phyloP scores from a whole-genome alignment of 2,329 filamentous ascomycete species.

The Furcasterigmium furcatum region DNA sequence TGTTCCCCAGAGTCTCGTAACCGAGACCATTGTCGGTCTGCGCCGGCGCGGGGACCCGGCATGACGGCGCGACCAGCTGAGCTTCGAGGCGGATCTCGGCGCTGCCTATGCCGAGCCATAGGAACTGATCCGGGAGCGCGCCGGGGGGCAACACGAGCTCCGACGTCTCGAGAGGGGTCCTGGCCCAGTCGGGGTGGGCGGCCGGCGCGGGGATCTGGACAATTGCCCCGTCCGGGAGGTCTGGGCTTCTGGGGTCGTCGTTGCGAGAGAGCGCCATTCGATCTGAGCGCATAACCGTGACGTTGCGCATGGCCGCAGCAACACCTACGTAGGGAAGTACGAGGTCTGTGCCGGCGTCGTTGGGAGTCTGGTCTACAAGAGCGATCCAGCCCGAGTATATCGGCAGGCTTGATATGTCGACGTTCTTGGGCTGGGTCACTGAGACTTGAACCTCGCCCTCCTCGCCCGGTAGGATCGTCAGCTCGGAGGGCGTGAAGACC shows the following conservation, averaged over 20 bases:
- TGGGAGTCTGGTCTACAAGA: conserved; percentile 31
- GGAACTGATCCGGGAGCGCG: conserved; percentile 4
- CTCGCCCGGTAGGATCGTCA: conserved; percentile 5
- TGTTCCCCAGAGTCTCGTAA: conserved; percentile 4
- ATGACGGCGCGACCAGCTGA: not conserved
- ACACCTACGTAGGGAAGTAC: conserved; percentile 8
- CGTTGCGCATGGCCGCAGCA: conserved; percentile 6
- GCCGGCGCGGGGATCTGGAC: conserved; percentile 6
- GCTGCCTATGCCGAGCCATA: conserved; percentile 12
- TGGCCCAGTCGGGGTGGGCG: conserved; percentile 4
- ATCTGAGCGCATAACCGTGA: conserved; percentile 4
- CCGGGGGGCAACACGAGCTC: conserved; percentile 2
- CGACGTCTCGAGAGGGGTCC: not conserved
- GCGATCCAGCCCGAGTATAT: conserved; percentile 41
- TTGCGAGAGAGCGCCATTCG: conserved; percentile 3
- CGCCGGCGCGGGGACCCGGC: not conserved
- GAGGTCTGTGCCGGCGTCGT: conserved; percentile 11
- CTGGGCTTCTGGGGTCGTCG: conserved; percentile 1
- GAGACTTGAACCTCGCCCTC: conserved; percentile 38
- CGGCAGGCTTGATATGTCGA: conserved; percentile 26
- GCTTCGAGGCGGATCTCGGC: conserved; percentile 9
- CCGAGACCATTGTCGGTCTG: conserved; percentile 6
- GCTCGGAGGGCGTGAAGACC: conserved; percentile 1
- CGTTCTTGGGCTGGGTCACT: conserved; percentile 32
- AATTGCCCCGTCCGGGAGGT: conserved; percentile 5